Evolutionary conservation across 129 eudicot species (phyloP).

Genomic region (Tagetes erecta): DNA sequence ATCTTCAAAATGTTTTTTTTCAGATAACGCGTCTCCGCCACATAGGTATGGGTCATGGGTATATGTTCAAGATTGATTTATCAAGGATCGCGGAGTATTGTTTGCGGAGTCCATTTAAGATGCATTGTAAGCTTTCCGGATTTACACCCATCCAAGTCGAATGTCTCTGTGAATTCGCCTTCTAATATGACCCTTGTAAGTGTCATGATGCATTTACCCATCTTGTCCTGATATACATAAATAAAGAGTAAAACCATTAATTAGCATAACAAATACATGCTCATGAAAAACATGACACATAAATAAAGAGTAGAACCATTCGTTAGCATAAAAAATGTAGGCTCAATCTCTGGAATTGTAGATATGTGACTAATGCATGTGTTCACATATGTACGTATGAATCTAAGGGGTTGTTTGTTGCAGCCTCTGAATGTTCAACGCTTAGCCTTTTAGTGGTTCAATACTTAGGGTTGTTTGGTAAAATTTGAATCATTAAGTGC

Average conservation of each 20-base stretch:
- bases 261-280: background rate
- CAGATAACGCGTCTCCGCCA: no score
- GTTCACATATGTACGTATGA: background rate
- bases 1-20: no score
- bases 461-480: no score
- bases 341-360: background rate
- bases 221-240: constrained; percentile 59
- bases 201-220: constrained; percentile 91
- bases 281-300: background rate
- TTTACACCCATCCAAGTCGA: constrained; percentile 66
- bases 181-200: constrained; percentile 74
- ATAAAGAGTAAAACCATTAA: background rate
- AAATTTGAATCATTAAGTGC: no score
- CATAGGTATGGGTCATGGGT: no score
- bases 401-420: background rate
- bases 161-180: constrained; percentile 64
- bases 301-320: background rate
- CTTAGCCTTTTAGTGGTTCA: no score
- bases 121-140: constrained; percentile 61
- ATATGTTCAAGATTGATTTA: constrained; percentile 1
- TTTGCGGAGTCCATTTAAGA: constrained; percentile 82
- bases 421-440: no score
- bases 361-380: background rate
- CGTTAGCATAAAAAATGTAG: no score
- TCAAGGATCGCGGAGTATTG: constrained; percentile 60